A percentile compares a stretch with the other conserved stretches of the same genome.
These are phyloP conservation scores for Tuber indicum DNA, from an alignment of 495 filamentous ascomycete genomes.

Conservation along the genomic window DNA sequence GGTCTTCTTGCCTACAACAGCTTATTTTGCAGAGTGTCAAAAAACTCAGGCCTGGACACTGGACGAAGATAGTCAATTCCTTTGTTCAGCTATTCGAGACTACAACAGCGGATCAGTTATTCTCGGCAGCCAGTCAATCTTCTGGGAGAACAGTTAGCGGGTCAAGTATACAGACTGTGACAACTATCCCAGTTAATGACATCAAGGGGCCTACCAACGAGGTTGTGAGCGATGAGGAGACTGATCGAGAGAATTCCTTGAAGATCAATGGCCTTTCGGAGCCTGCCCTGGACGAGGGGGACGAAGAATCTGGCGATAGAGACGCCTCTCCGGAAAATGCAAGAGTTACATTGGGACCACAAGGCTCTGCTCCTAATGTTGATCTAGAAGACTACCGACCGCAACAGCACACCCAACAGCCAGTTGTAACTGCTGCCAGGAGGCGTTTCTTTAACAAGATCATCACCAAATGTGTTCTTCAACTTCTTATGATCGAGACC, in stretches of 20 bases:
- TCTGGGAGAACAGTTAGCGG: slow-evolving; percentile 24
- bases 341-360: slow-evolving; percentile 8
- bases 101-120: slow-evolving; percentile 89
- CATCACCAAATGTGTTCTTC: slow-evolving; percentile 96
- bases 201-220: slow-evolving; percentile 38
- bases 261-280: slow-evolving; percentile 57
- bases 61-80: slow-evolving; percentile 85
- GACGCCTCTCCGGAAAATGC: slow-evolving; percentile 44
- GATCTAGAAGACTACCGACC: slow-evolving; percentile 88
- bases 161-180: slow-evolving; percentile 37
- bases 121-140: slow-evolving; percentile 57
- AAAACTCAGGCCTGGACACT: slow-evolving; percentile 81
- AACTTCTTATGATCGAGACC: slow-evolving; percentile 97
- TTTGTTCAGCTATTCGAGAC: slow-evolving; percentile 93
- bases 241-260: slow-evolving; percentile 50
- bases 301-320: slow-evolving; percentile 7
- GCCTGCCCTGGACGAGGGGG: slow-evolving; percentile 36
- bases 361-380: slow-evolving; percentile 41
- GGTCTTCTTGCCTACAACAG: slow-evolving; percentile 94
- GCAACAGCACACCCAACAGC: slow-evolving; percentile 68
- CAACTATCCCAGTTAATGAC: slow-evolving; percentile 30
- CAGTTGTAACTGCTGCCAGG: slow-evolving; percentile 83
- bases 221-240: slow-evolving; percentile 41
- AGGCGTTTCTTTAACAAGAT: slow-evolving; percentile 99
- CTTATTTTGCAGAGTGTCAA: slow-evolving; percentile 90